Evolutionary conservation across 2,329 filamentous ascomycete species (phyloP).

Genomic region (Raffaelea deltoideospora): DNA sequence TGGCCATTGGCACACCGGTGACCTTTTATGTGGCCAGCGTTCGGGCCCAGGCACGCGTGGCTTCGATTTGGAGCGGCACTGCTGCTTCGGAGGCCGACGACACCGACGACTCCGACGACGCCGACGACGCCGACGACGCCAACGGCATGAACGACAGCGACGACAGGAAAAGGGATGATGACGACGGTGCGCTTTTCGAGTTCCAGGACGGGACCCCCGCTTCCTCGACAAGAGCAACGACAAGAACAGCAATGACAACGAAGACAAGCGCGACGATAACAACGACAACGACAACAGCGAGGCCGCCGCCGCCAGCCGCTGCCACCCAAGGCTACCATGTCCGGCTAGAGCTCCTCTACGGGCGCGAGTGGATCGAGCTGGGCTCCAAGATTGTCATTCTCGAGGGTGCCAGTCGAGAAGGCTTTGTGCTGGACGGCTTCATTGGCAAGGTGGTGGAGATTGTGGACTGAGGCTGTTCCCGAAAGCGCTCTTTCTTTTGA

Average conservation of each 20-base stretch:
- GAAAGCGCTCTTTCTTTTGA: too few relatives aligned
- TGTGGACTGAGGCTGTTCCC: constrained; percentile 39
- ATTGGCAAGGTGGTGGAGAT: constrained; percentile 53
- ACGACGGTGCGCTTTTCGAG: constrained; percentile 31
- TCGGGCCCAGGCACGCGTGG: constrained; percentile 61
- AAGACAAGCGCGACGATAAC: too few relatives aligned
- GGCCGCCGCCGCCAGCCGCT: neutral
- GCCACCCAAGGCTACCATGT: constrained; percentile 33
- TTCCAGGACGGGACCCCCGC: constrained; percentile 3
- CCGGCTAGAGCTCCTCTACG: constrained; percentile 52
- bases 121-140: neutral
- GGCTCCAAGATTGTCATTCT: constrained; percentile 56
- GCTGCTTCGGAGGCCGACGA: constrained; percentile 9
- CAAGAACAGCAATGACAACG: constrained; percentile 11
- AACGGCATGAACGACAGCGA: neutral
- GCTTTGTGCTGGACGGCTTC: constrained; percentile 54
- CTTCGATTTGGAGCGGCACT: constrained; percentile 11
- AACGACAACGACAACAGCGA: constrained; percentile 9
- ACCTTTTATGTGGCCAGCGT: constrained; percentile 84
- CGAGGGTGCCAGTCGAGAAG: constrained; percentile 54
- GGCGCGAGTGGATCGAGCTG: constrained; percentile 58
- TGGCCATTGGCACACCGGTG: constrained; percentile 53
- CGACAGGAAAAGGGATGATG: constrained; percentile 21
- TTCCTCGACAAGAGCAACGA: constrained; percentile 28
- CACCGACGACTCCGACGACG: constrained; percentile 4